phyloP scores from a whole-genome alignment of 352 stramenopile species.

The Globisporangium abappressorium region DNA sequence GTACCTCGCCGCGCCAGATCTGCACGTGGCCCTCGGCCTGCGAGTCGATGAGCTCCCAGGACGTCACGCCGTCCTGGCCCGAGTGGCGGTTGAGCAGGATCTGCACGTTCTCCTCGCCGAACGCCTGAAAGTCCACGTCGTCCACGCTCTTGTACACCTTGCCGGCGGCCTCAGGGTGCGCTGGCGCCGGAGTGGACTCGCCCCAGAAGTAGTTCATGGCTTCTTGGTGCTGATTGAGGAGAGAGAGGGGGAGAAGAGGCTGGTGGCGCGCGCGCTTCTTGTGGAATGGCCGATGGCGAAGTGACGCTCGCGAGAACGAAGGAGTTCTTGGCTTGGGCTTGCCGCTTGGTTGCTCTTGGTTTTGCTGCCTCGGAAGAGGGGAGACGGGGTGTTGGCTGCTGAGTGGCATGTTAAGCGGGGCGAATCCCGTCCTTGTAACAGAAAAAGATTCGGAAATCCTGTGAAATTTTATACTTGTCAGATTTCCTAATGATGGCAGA shows the following conservation, averaged over 20 bases:
- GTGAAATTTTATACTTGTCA: not conserved
- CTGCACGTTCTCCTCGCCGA: slow-evolving; percentile 61
- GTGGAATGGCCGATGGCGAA: slow-evolving; percentile 1
- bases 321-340: not conserved
- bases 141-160: slow-evolving; percentile 39
- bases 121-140: slow-evolving; percentile 65
- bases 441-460: slow-evolving; percentile 10
- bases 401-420: not conserved
- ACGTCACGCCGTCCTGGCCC: slow-evolving; percentile 61
- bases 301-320: not conserved
- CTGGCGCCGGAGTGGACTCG: slow-evolving; percentile 12
- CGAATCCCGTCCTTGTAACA: not conserved
- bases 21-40: slow-evolving; percentile 36
- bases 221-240: slow-evolving; percentile 1
- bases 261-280: slow-evolving; percentile 3
- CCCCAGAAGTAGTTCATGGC: slow-evolving; percentile 24
- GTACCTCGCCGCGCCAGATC: slow-evolving; percentile 67
- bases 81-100: slow-evolving; percentile 62
- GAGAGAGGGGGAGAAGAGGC: not conserved
- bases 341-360: not conserved
- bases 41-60: slow-evolving; percentile 67
- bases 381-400: not conserved
- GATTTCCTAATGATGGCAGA: not conserved
- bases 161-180: slow-evolving; percentile 15
- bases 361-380: not conserved